Evolutionary conservation across 2,329 filamentous ascomycete genomes (phyloP).

Genomic region (Paraphoma sp.): DNA sequence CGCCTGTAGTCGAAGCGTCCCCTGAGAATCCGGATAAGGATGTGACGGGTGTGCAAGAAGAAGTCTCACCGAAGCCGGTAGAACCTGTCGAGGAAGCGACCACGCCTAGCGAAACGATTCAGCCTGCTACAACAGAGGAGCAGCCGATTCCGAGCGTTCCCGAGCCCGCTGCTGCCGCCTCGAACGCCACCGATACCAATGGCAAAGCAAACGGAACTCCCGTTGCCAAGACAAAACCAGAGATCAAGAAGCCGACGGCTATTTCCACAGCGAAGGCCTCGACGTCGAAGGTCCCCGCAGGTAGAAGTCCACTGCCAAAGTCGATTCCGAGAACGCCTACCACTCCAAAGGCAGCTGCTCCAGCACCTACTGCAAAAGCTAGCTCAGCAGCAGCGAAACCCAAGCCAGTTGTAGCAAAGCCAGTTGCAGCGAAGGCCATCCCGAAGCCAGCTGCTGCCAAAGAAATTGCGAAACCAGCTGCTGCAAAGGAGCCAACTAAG

Average conservation of each 20-base stretch:
- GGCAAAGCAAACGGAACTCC: constrained; percentile 26
- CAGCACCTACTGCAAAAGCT: constrained; percentile 26
- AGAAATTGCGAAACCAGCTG: constrained; percentile 20
- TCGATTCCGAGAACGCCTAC: constrained; percentile 38
- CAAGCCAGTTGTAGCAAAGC: constrained; percentile 22
- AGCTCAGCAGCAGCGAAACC: constrained; percentile 27
- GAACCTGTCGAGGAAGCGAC: constrained; percentile 44
- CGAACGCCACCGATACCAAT: constrained; percentile 21
- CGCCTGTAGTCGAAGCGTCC: constrained; percentile 2
- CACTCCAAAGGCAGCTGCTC: constrained; percentile 26
- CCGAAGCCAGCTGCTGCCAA: constrained; percentile 15
- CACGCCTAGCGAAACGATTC: constrained; percentile 48
- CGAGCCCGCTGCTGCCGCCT: constrained; percentile 11
- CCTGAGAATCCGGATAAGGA: constrained; percentile 53
- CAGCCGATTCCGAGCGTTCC: constrained; percentile 13
- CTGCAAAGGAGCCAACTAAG: constrained; percentile 32
- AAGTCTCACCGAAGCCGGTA: constrained; percentile 49
- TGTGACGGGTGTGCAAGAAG: constrained; percentile 51
- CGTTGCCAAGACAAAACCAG: constrained; percentile 26
- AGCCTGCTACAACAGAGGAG: constrained; percentile 41
- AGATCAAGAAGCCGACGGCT: constrained; percentile 39
- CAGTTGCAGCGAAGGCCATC: constrained; percentile 11
- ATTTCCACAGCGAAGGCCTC: constrained; percentile 41
- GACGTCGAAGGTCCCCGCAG: constrained; percentile 28
- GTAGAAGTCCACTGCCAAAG: constrained; percentile 43